Evolutionary conservation across 1,284 basidiomycete genomes (phyloP), one percentile per base, ranked within the genome.

Genomic region (Ceraceosorus guamensis): DNA sequence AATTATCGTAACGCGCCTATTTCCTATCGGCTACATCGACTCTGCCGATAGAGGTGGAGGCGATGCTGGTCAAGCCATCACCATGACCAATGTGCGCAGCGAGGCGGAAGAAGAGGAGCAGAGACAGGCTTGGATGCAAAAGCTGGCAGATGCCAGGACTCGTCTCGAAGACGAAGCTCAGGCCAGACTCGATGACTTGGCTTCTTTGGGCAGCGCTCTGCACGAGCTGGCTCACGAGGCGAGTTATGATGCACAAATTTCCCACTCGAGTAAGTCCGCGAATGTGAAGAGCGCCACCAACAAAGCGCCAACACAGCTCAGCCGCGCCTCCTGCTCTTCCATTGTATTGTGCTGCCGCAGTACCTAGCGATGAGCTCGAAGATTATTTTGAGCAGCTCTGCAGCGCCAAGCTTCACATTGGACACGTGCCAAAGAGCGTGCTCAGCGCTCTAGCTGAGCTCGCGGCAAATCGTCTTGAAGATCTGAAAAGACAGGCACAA

Each of bases 1-100:
- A 68, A 65, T 96, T 2, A 79, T 85, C 6, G 78, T 97, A 10
- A 79, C 82, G 3, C 88, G 87, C 77, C 84, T 79, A 1, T 80
- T 63, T 46, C 71, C 72, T 69, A 56, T 78, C 76, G 34, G 62
- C 77, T 52, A 78, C 73, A 1, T 79, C 30, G 70, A 70, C 55
- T 69, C 76, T 24, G 67, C 75, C 14, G 37, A 53, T 58, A 5
- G 57, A 30, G 24, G 55, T 56, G 43, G 86, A 82, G 5, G 87
- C 81, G 68, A 67, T 86, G 7, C 85, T 87, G 24, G 24, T 69
- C 32, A 50, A 14, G 31, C n/a, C 24, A 31, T 50, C 8, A 44
- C n/a, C 35, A 46, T 34, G 18, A 55, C 41, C 16, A 52, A 56
- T 46, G 52, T 53, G 10, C 52, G 52, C 18, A 55, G 60, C 39